Conservation (phyloP, 352 stramenopile genomes). For the Phytopythium mirpurense region DNA sequence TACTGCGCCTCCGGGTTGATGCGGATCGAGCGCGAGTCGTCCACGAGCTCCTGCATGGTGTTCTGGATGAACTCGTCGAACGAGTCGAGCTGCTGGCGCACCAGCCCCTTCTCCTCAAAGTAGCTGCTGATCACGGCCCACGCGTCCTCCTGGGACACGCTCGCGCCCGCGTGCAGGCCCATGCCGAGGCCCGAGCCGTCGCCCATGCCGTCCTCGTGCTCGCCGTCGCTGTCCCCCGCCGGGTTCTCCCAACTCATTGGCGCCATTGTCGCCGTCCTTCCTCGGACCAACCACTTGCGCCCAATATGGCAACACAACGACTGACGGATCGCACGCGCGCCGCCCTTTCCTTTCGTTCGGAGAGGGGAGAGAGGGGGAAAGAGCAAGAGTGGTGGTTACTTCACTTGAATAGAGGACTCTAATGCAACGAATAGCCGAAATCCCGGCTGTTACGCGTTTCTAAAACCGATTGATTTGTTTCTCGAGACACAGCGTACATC, state of each 20-base stretch:
- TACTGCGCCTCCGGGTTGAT: slow-evolving; percentile 97
- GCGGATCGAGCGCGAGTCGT: slow-evolving; percentile 95
- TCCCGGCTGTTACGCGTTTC: too few species aligned
- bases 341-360: slow-evolving; percentile 4
- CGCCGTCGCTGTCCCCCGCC: slow-evolving; percentile 46
- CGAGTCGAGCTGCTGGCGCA: slow-evolving; percentile 99
- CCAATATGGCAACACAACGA: slow-evolving; percentile 15
- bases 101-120: slow-evolving; percentile 99
- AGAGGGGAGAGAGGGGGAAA: slow-evolving; percentile 6
- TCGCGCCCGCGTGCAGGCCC: slow-evolving; percentile 54
- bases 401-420: not conserved
- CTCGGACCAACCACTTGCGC: not conserved
- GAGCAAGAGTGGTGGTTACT: not conserved
- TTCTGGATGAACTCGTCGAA: slow-evolving; percentile 99
- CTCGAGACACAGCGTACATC: too few species aligned
- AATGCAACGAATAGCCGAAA: slow-evolving; percentile 1
- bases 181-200: slow-evolving; percentile 16
- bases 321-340: slow-evolving; percentile 14
- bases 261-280: slow-evolving; percentile 2
- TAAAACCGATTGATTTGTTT: too few species aligned
- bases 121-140: slow-evolving; percentile 99
- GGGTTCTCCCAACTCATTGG: slow-evolving; percentile 70
- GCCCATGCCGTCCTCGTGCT: slow-evolving; percentile 26
- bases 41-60: slow-evolving; percentile 99
- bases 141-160: slow-evolving; percentile 97